Conservation (phyloP, 805 yeast species). For the Kodamaea fukazawae region DNA sequence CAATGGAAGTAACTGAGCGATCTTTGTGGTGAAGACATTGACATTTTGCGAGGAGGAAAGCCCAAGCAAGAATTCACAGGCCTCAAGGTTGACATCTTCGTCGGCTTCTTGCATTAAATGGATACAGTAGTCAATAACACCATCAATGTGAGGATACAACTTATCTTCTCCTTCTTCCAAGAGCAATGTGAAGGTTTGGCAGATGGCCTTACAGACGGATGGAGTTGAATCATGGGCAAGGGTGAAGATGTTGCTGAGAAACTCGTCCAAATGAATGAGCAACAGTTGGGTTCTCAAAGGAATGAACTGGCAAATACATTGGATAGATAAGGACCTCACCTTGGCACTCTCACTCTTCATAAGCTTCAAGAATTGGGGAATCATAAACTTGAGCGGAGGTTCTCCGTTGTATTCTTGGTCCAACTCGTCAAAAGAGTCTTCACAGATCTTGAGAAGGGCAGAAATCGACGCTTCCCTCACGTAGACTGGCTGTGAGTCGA, state of each 20-base stretch:
- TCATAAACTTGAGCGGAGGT: conserved; percentile 64
- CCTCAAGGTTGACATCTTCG: conserved; percentile 82
- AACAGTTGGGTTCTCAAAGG: conserved; percentile 67
- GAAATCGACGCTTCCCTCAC: conserved; percentile 68
- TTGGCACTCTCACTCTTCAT: conserved; percentile 36
- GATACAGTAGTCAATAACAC: conserved; percentile 80
- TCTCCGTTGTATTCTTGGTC: conserved; percentile 60
- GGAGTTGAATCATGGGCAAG: conserved; percentile 63
- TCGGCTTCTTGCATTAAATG: conserved; percentile 64
- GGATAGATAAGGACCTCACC: conserved; percentile 60
- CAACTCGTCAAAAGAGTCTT: conserved; percentile 69
- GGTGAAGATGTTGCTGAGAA: conserved; percentile 59
- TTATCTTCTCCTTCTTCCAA: conserved; percentile 79
- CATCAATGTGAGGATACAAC: conserved; percentile 73
- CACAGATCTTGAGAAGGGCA: conserved; percentile 85
- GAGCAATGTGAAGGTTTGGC: conserved; percentile 69
- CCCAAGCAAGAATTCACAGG: conserved; percentile 84
- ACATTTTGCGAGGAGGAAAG: conserved; percentile 48
- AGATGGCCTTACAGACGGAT: conserved; percentile 67
- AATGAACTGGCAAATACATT: conserved; percentile 75
- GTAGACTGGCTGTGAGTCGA: conserved; percentile 31
- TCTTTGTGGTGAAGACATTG: conserved; percentile 50
- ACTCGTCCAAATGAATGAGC: conserved; percentile 61
- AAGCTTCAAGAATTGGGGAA: conserved; percentile 61
- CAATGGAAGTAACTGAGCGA: conserved; percentile 69